phyloP scores from a whole-genome alignment of 768 basidiomycete genomes.

The Kwoniella sp. region DNA sequence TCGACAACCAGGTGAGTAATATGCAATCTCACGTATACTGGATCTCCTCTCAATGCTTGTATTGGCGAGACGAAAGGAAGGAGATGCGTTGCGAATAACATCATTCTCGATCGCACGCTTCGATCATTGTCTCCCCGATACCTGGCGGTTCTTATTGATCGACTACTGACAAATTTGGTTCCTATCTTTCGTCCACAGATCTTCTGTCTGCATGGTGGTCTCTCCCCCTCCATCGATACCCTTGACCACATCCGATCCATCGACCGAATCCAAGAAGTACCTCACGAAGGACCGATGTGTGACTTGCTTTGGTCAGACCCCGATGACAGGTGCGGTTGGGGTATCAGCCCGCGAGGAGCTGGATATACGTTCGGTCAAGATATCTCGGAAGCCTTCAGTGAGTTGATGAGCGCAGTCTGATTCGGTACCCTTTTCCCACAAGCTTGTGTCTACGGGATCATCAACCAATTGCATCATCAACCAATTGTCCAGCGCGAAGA shows the following conservation, averaged over 20 bases:
- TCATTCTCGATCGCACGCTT: too few species aligned
- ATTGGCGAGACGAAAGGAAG: background rate
- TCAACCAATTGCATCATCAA: too few species aligned
- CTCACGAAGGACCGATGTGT: slow-evolving; percentile 99
- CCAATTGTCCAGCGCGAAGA: background rate
- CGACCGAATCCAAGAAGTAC: slow-evolving; percentile 98
- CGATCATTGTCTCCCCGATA: background rate
- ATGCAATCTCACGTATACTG: background rate
- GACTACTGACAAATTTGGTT: background rate
- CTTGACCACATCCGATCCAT: slow-evolving; percentile 98
- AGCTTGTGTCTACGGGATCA: too few species aligned
- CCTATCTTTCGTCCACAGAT: slow-evolving; percentile 63
- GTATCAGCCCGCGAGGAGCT: slow-evolving; percentile 96
- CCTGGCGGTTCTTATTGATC: background rate
- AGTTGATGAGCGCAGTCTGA: slow-evolving; percentile 24
- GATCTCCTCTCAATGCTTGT: background rate
- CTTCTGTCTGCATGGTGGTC: slow-evolving; percentile 96
- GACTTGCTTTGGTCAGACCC: slow-evolving; percentile 99
- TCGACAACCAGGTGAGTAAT: slow-evolving; percentile 92
- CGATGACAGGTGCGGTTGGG: slow-evolving; percentile 99
- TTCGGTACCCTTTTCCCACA: too few species aligned
- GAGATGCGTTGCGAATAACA: too few species aligned
- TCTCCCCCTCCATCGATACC: slow-evolving; percentile 98
- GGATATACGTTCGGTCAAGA: slow-evolving; percentile 99
- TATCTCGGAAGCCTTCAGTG: slow-evolving; percentile 92